Evolutionary conservation across 2,329 filamentous ascomycete genomes (phyloP), one percentile per base, ranked within the genome.

Genomic region (Pochonia chlamydosporia): DNA sequence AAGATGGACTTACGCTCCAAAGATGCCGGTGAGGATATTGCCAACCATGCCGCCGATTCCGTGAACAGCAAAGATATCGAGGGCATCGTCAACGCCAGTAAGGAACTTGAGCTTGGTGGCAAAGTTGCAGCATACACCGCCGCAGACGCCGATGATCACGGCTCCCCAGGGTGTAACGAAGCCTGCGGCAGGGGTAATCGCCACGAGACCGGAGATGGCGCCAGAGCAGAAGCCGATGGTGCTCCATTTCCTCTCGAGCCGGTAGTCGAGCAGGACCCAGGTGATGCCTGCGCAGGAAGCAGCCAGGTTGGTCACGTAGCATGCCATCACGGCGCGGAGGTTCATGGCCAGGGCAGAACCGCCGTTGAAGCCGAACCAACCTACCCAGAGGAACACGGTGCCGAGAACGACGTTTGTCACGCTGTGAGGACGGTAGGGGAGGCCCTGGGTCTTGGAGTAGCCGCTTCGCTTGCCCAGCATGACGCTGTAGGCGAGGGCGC

Each of bases 291-390:
- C 90, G 23, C 88, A 80, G 31, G 82, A 88, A 18, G 91, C 91
- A 40, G 91, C 85, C 20, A 96, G 74, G 68, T 96, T 92, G 49
- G 91, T 96, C 52, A 92, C 87, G 43, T 93, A 80, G 58, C 86
- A 87, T 46, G 91, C 90, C 86, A 96, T 92, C 64, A 95, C 76
- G 46, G 91, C 87, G 50, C 91, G 87, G 57, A 95, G 72, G 71
- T 93, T 95, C 54, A 89, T 87, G 49, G 80, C 78, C 37, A 95
- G 75, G 2, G 89, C 91, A 3, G 85, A 79, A 52, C 91, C 91
- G 46, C 88, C 90, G 67, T 96, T 96, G 80, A 96, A 96, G 42
- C 91, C 91, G 63, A 96, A 93, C 91, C 90, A 96, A 49, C 91
- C 90, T 40, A 96, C 87, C 91, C 91, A 96, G 43, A 96, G 76